Base-by-base conservation (phyloP, 257 asterid genomes). In the Paulownia fortunei region DNA sequence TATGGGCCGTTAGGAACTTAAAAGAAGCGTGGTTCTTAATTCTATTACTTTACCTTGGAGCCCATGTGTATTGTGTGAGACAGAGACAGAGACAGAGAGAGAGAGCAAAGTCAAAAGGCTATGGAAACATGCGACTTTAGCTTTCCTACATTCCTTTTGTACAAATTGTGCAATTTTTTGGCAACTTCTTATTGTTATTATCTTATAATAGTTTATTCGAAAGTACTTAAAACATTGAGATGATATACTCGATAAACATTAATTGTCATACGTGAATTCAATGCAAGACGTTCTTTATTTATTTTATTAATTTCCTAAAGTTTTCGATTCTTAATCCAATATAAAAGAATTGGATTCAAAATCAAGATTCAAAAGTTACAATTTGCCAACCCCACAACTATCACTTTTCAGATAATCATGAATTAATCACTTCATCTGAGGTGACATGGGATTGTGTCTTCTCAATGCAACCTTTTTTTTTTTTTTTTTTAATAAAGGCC, bases 101-200 rank as follows among this genome's bases (percentile, higher is more conserved):
- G 12, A 49, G n/a, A 2, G 8, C 19, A 19, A 34, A 39, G 81
- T 76, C 75, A 76, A 76, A 76, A 37, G 64, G 15, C 51, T 2
- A 19, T 72, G 39, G 24, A 41, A 7, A 51, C 41, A 47, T 21
- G 67, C 66, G 34, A 65, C 52, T 76, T 76, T 24, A 65, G 24
- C 47, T 65, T 72, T 39, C 44, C 46, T 58, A 36, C 67, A 24
- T 52, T 52, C 67, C 12, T 13, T 62, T 51, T 49, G 66, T 74
- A 34, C 5, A 49, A 52, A 60, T 6, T 61, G 32, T 27, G 69
- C 21, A 21, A 10, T 56, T 54, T 10, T 69, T 64, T 34, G 52
- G 51, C 72, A 27, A 30, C 51, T 58, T 73, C 69, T 55, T 23
- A 15, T 6, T 34, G 7, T 18, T 3, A 37, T 65, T 0, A 0